Percentiles rank a stretch among this genome's conserved stretches.
Conservation (phyloP, 495 filamentous ascomycete species). For the Lepidopterella palustris region DNA sequence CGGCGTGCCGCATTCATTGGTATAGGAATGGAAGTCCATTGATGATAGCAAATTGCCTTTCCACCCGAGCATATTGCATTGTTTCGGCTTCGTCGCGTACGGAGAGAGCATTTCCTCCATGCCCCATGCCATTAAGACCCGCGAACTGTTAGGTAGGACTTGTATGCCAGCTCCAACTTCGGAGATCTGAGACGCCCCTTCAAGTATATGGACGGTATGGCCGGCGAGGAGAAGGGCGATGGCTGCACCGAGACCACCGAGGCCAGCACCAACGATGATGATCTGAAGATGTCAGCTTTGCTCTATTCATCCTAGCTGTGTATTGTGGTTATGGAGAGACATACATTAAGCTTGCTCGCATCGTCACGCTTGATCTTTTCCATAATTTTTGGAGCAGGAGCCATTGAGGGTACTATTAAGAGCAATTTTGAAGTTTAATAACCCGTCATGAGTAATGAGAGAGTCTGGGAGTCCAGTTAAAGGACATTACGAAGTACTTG, state of each 20-base stretch:
- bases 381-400: not conserved
- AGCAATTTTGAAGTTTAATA: no score
- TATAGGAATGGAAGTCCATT: slow-evolving; percentile 21
- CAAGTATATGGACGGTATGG: slow-evolving; percentile 56
- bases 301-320: not conserved
- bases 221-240: slow-evolving; percentile 54
- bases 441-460: no score
- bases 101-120: slow-evolving; percentile 22
- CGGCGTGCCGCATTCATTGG: slow-evolving; percentile 11
- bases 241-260: slow-evolving; percentile 61
- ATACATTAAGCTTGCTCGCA: not conserved
- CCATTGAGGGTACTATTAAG: not conserved
- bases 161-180: slow-evolving; percentile 39
- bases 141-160: slow-evolving; percentile 34
- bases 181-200: slow-evolving; percentile 42
- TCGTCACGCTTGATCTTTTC: not conserved
- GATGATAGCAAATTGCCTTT: slow-evolving; percentile 11
- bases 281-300: slow-evolving; percentile 30
- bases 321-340: not conserved
- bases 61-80: slow-evolving; percentile 22
- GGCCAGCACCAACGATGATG: slow-evolving; percentile 59
- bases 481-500: no score
- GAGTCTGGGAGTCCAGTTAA: no score
- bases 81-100: slow-evolving; percentile 7
- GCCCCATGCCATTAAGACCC: slow-evolving; percentile 32